Percentiles rank a stretch among this genome's conserved stretches.
Conservation (phyloP, 2,329 filamentous ascomycete species). For the Fusarium drepaniforme region DNA sequence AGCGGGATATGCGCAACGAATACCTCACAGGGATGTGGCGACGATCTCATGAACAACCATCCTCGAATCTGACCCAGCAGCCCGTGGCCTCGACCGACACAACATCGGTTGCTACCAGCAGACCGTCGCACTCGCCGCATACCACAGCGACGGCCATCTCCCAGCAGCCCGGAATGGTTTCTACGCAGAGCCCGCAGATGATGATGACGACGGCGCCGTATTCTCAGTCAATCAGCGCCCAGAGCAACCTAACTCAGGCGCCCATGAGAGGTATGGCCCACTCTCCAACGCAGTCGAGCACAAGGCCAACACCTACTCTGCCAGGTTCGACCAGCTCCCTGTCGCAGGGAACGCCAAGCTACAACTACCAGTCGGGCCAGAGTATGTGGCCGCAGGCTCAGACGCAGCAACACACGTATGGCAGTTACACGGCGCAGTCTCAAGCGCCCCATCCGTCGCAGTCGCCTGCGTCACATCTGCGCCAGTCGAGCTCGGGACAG, state of each 20-base stretch:
- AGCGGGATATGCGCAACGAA: constrained; percentile 82
- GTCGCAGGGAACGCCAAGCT: constrained; percentile 65
- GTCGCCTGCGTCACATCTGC: constrained; percentile 70
- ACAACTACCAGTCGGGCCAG: constrained; percentile 72
- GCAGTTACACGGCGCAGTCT: constrained; percentile 65
- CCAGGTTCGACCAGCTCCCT: constrained; percentile 66
- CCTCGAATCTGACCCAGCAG: constrained; percentile 61
- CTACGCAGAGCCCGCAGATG: constrained; percentile 74
- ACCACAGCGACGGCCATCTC: constrained; percentile 65
- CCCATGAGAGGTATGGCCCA: constrained; percentile 76
- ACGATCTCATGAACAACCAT: constrained; percentile 82
- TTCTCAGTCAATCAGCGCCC: constrained; percentile 77
- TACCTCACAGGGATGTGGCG: constrained; percentile 88
- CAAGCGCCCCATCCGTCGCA: constrained; percentile 65
- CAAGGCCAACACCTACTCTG: constrained; percentile 67
- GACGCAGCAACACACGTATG: constrained; percentile 67
- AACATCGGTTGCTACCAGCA: constrained; percentile 60
- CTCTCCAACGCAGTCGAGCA: constrained; percentile 69
- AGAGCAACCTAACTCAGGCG: constrained; percentile 78
- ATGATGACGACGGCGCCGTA: constrained; percentile 77
- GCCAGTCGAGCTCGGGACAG: constrained; percentile 67
- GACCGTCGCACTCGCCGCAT: constrained; percentile 70
- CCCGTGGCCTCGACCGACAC: constrained; percentile 58
- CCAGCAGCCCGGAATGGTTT: constrained; percentile 69
- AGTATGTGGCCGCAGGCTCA: constrained; percentile 76